phyloP scores from a whole-genome alignment of 345 rosid genomes.

The Hibiscus mutabilis region DNA sequence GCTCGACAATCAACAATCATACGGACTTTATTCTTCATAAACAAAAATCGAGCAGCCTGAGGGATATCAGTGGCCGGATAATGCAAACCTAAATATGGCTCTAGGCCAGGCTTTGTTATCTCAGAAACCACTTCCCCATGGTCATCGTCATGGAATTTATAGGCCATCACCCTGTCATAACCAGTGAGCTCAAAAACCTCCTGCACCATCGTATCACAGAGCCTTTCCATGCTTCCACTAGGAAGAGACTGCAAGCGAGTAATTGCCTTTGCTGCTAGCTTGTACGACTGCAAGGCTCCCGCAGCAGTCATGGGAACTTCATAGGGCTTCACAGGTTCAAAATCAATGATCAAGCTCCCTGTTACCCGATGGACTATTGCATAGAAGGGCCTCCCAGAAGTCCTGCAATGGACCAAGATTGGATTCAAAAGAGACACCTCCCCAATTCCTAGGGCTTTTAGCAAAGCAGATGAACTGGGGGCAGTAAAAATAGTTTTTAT shows the following conservation, averaged over 20 bases:
- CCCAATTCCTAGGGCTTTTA: conserved; percentile 74
- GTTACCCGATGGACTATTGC: conserved; percentile 88
- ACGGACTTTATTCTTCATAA: conserved; percentile 94
- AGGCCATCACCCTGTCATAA: conserved; percentile 92
- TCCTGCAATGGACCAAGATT: conserved; percentile 85
- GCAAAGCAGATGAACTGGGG: conserved; percentile 85
- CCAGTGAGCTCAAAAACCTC: conserved; percentile 96
- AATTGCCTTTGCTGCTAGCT: conserved; percentile 95
- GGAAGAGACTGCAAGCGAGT: conserved; percentile 78
- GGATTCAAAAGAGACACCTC: conserved; percentile 94
- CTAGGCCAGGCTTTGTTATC: conserved; percentile 75
- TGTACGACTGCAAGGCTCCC: conserved; percentile 94
- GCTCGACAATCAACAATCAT: conserved; percentile 93
- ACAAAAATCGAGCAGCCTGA: conserved; percentile 87
- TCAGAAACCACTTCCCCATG: conserved; percentile 95
- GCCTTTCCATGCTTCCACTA: conserved; percentile 86
- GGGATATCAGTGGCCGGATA: conserved; percentile 99
- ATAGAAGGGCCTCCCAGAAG: conserved; percentile 93
- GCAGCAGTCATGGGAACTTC: conserved; percentile 98
- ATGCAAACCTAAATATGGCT: conserved; percentile 91
- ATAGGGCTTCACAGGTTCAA: conserved; percentile 93
- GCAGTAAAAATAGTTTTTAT: conserved; percentile 67
- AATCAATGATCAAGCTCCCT: conserved; percentile 80
- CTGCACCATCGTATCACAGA: conserved; percentile 86
- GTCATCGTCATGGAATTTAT: conserved; percentile 95